phyloP scores from a whole-genome alignment of 2,329 filamentous ascomycete species.

The Rhinocladiella similis region DNA sequence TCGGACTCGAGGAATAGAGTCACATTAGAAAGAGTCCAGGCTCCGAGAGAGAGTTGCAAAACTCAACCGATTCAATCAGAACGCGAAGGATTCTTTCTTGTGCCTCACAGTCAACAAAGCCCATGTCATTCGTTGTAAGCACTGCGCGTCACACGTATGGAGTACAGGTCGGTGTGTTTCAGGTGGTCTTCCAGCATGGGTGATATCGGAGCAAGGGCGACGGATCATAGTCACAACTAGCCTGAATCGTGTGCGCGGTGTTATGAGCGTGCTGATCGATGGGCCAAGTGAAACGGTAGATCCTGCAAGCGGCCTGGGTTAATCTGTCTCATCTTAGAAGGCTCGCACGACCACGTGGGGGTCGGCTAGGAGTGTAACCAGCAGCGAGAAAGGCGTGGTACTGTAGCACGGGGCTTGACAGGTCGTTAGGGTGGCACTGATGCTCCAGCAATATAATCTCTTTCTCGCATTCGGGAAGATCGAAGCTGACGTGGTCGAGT shows the following conservation, averaged over 20 bases:
- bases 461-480: too few species aligned
- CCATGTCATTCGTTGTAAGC: too few species aligned
- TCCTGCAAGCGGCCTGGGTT: conserved; percentile 18
- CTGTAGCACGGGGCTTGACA: not conserved
- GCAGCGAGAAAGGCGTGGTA: not conserved
- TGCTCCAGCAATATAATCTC: not conserved
- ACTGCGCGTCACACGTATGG: not conserved
- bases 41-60: not conserved
- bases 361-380: not conserved
- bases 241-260: not conserved
- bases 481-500: too few species aligned
- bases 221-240: not conserved
- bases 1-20: too few species aligned
- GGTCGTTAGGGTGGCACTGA: not conserved
- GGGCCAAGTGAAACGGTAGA: conserved; percentile 18
- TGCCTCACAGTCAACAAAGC: too few species aligned
- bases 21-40: not conserved
- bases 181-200: not conserved
- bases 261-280: not conserved
- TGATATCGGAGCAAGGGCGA: not conserved
- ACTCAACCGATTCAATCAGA: not conserved
- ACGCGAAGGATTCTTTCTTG: too few species aligned
- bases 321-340: not conserved
- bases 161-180: not conserved
- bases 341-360: not conserved